These are phyloP conservation scores for Cymbidium sinense DNA, from an alignment of 106 monocot genomes.

Conservation along the genomic window DNA sequence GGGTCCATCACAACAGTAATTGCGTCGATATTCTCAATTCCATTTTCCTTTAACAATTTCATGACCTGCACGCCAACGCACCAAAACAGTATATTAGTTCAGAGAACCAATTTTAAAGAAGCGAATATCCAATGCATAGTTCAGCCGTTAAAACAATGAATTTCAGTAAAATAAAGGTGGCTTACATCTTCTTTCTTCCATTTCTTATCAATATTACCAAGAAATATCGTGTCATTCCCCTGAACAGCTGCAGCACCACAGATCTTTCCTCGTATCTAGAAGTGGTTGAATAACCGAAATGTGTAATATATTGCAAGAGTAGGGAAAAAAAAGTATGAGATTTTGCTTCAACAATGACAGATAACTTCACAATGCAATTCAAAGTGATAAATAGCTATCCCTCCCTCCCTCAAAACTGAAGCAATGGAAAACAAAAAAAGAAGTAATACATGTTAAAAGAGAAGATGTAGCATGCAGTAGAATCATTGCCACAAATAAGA, in stretches of 20 bases:
- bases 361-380: not conserved
- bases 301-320: not conserved
- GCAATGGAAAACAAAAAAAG: not conserved
- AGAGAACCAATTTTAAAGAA: not conserved
- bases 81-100: slow-evolving; percentile 1
- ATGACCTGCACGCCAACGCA: slow-evolving; percentile 37
- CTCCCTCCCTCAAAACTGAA: not conserved
- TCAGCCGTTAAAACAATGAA: not conserved
- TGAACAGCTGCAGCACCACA: slow-evolving; percentile 80
- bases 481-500: too few species aligned
- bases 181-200: slow-evolving; percentile 97
- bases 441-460: too few species aligned
- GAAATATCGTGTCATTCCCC: slow-evolving; percentile 81
- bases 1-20: slow-evolving; percentile 61
- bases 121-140: not conserved
- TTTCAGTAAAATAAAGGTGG: not conserved
- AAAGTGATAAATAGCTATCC: not conserved
- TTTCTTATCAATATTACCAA: slow-evolving; percentile 82
- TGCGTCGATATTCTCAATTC: slow-evolving; percentile 81
- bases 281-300: not conserved
- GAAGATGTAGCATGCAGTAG: too few species aligned
- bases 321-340: not conserved
- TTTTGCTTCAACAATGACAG: not conserved
- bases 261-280: slow-evolving; percentile 74
- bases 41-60: slow-evolving; percentile 50